Base-by-base conservation (phyloP, 441 rosid species). In the Populus tomentosa region DNA sequence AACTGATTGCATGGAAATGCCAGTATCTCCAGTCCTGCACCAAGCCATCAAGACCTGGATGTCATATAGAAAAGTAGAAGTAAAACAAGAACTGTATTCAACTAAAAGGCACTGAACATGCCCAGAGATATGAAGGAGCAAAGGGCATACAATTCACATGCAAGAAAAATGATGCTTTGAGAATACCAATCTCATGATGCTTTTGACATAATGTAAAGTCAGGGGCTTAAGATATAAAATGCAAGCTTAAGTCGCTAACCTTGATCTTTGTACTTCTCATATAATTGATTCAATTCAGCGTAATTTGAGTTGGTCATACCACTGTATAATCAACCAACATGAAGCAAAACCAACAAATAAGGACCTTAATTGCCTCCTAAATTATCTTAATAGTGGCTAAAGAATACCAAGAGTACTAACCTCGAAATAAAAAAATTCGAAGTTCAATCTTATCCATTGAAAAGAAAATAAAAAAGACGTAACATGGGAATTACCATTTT, bases 1-100 rank as follows among this genome's bases (percentile, higher is more conserved):
- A 95, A 95, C 80, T 95, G 98, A 85, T 95, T 95, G 88, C 98
- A 93, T 3, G 98, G 99, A 82, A 95, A 95, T 77, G 94, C 98
- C 80, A 92, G 77, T 79, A 95, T 89, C 86, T 95, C 94, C 18
- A 95, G 76, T 69, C 99, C 97, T 92, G 87, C 35, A 79, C 30
- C n/a, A 77, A 24, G 77, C 56, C 32, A 64, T 40, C 67, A 69
- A 76, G 70, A 56, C 70, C 61, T 30, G 23, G 56, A 38, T 69
- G 7, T 21, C n/a, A n/a, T 14, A 6, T 7, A 59, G 62, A 40
- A 4, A 36, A 10, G n/a, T 33, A 23, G 2, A 21, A 21, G 21
- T 50, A 62, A 62, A 62, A 62, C 66, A 62, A 10, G 28, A 62
- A 62, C 23, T n/a, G 66, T 10, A 20, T 0, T 53, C 5, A 62